These are phyloP conservation scores for Pseudotulostoma volvatum DNA, from an alignment of 495 filamentous ascomycete genomes.

Conservation along the genomic window DNA sequence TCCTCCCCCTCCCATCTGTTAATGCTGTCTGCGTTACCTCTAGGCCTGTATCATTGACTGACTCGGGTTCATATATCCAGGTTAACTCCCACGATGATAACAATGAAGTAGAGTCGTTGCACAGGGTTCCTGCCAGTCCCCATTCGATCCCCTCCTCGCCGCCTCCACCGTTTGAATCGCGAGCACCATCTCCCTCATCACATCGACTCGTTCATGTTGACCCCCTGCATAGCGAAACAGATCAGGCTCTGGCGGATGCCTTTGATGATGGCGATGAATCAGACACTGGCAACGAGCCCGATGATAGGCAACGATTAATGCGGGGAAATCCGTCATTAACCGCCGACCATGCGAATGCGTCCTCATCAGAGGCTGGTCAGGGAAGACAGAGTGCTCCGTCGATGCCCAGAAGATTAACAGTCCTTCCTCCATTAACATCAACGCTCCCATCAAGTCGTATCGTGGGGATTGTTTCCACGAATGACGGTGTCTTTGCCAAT, in stretches of 20 bases:
- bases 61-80: conserved; percentile 14
- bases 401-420: conserved; percentile 32
- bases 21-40: not conserved
- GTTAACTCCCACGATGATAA: conserved; percentile 35
- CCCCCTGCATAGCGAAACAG: conserved; percentile 39
- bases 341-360: conserved; percentile 10
- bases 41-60: conserved; percentile 1
- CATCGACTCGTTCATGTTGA: conserved; percentile 38
- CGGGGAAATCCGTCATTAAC: conserved; percentile 39
- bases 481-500: conserved; percentile 95
- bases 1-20: conserved; percentile 10
- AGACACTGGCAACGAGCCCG: conserved; percentile 53
- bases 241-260: conserved; percentile 71
- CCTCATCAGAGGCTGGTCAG: conserved; percentile 23
- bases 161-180: conserved; percentile 85
- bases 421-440: conserved; percentile 33
- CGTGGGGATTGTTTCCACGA: conserved; percentile 38
- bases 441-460: conserved; percentile 27
- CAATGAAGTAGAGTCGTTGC: conserved; percentile 29
- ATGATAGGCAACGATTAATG: conserved; percentile 77
- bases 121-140: conserved; percentile 20
- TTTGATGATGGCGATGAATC: conserved; percentile 63
- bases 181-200: conserved; percentile 54
- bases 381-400: conserved; percentile 11
- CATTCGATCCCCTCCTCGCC: conserved; percentile 60